phyloP scores from a whole-genome alignment of 495 filamentous ascomycete genomes.

The Penicillium diatomitis region DNA sequence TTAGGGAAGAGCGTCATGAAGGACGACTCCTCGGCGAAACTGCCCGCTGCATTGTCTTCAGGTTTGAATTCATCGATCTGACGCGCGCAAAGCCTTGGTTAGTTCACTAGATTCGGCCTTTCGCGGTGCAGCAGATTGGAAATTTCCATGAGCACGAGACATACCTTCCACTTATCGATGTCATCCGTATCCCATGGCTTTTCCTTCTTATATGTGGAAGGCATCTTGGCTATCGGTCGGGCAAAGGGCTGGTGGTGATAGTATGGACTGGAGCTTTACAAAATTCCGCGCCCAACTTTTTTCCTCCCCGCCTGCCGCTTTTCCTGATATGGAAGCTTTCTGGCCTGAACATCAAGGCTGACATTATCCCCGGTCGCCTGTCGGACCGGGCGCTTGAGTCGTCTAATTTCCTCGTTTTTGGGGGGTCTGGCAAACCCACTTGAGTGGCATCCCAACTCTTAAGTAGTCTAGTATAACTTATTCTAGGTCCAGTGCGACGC shows the following conservation, averaged over 20 bases:
- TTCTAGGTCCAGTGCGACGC: too few species aligned
- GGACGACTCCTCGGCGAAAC: slow-evolving; percentile 85
- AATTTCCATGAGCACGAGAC: neutral
- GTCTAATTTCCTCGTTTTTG: neutral
- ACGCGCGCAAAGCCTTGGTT: neutral
- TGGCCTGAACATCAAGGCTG: neutral
- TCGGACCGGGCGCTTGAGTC: neutral
- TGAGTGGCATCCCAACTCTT: too few species aligned
- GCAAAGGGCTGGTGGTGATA: slow-evolving; percentile 6
- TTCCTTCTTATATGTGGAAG: slow-evolving; percentile 85
- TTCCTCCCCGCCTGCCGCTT: slow-evolving; percentile 28
- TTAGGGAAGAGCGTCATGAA: slow-evolving; percentile 93
- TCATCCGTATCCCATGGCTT: slow-evolving; percentile 98
- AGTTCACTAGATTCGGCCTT: neutral
- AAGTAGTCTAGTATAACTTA: too few species aligned
- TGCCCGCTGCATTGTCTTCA: slow-evolving; percentile 75
- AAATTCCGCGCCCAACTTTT: slow-evolving; percentile 34
- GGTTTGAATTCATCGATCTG: slow-evolving; percentile 75
- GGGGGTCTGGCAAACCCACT: too few species aligned
- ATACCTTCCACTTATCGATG: slow-evolving; percentile 92
- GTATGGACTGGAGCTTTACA: slow-evolving; percentile 12
- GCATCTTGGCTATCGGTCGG: slow-evolving; percentile 49
- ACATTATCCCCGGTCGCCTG: neutral
- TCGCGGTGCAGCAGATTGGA: neutral
- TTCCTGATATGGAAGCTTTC: slow-evolving; percentile 15